Base-by-base conservation (phyloP, 768 basidiomycete species). In the Xerocomellus chrysenteron region DNA sequence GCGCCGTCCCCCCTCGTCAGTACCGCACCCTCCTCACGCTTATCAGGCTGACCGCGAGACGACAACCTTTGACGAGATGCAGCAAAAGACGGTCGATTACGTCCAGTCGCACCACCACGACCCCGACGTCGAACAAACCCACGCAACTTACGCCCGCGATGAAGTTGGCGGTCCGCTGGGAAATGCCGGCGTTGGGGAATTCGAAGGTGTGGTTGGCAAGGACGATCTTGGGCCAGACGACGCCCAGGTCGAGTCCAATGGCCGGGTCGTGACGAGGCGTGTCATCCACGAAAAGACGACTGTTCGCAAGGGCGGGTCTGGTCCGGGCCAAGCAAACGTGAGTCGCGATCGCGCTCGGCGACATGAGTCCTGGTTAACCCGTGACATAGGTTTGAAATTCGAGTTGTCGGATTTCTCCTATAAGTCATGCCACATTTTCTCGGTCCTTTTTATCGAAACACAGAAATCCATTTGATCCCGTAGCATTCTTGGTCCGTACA, bases 151-250 rank as follows among this genome's bases (percentile, higher is more conserved):
- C 41, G 58, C 61, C 0, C 69, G 64, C 32, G 71, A 72, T 0
- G 67, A 72, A 52, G 40, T 72, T 5, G 39, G 45, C 16, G 71
- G 71, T 0, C 73, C 71, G 0, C 60, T 72, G 3, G 60, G 73
- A 1, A 54, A 47, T 28, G 69, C 67, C 0, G 54, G 69, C n/a
- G 60, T 70, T 10, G 70, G 69, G 21, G 71, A 72, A 17, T 66
- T 71, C 11, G 71, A 72, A 26, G 69, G 67, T 0, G 54, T 73
- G 1, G 63, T 69, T 5, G 70, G 72, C 7, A 63, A 59, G 4
- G 66, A 63, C 30, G 71, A 73, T 49, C 62, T 67, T 16, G 71
- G 70, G 5, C 61, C 63, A 12, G 71, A 72, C 36, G 46, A 58
- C 9, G 39, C 26, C 0, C 63, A 65, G 6, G 50, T 64, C 52